Base-by-base conservation (phyloP, 352 stramenopile species). In the Pythium oligandrum region DNA sequence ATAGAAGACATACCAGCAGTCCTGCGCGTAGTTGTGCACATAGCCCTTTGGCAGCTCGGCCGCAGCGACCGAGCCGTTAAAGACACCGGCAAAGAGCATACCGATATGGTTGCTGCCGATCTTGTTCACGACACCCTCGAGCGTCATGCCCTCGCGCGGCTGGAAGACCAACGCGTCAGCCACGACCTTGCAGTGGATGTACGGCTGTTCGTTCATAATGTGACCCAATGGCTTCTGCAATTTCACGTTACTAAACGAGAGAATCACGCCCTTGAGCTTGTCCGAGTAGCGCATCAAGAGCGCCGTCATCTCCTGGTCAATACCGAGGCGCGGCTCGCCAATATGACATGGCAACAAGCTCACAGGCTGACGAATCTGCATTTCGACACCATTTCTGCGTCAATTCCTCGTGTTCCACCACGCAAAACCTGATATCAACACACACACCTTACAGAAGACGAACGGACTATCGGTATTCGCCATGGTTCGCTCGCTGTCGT, bases 171-270 rank as follows among this genome's bases (percentile, higher is more conserved):
- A 68, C 44, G 76, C 79, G 42, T 91, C 71, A 0, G 83, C 73
- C 35, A 76, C 39, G 31, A 93, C 75, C 53, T 85, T 88, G 59
- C 78, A 86, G 66, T 91, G 83, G 57, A 93, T 88, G 66, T 72
- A 91, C 12, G 83, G 83, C 73, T 85, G 85, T 56, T 93, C 83
- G 64, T 90, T 93, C 61, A 93, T 76, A 62, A 93, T 90, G 55
- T 64, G 57, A 40, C 80, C 83, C 38, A 76, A 57, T 4, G 76
- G 75, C 40, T 66, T 67, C 30, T 72, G 66, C 37, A 93, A 68
- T 49, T 77, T 55, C 40, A 91, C 69, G 51, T 85, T 73, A 60
- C 74, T 79, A 56, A 89, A 93, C 40, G 75, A 73, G 42, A 93
- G 60, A 37, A 93, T 65, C 10, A 93, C 83, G 44, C 83, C 83